Evolutionary conservation across 441 rosid species (phyloP).

Genomic region (Adansonia gregorii): DNA sequence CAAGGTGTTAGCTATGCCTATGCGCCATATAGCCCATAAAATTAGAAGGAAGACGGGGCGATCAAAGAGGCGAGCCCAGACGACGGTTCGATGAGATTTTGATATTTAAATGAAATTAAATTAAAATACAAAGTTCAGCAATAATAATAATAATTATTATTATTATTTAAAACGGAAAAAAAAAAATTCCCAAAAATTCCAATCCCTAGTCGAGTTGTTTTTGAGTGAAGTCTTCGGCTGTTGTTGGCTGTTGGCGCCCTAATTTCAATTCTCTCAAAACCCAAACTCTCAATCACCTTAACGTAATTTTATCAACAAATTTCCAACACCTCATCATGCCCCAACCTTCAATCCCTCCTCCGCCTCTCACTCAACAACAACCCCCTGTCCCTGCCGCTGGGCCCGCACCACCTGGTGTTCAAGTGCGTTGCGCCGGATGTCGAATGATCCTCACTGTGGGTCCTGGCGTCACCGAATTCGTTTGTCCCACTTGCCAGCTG

Average conservation of each 20-base stretch:
- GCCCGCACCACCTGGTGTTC: conserved; percentile 53
- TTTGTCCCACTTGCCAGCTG: conserved; percentile 80
- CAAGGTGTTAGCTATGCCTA: background rate
- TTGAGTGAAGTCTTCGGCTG: conserved; percentile 17
- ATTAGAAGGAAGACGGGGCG: background rate
- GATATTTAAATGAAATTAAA: background rate
- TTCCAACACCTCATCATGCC: conserved; percentile 16
- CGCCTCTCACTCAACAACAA: conserved; percentile 21
- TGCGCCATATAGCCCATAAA: background rate
- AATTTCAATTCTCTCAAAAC: background rate
- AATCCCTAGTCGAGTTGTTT: conserved; percentile 9
- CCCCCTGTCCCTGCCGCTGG: conserved; percentile 48
- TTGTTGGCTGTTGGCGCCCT: conserved; percentile 25
- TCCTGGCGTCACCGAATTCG: conserved; percentile 75
- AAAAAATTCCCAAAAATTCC: conserved; percentile 11
- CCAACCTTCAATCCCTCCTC: conserved; percentile 26
- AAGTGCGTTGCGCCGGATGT: conserved; percentile 97
- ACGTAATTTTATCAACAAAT: background rate
- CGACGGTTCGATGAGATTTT: background rate
- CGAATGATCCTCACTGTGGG: conserved; percentile 74
- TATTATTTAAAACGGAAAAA: background rate
- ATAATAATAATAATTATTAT: background rate
- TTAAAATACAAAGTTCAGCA: background rate
- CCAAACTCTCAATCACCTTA: background rate
- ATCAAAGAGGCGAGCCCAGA: background rate